Base-by-base conservation (phyloP, 1,139 yeast species). In the Sugiyamaella japonica region DNA sequence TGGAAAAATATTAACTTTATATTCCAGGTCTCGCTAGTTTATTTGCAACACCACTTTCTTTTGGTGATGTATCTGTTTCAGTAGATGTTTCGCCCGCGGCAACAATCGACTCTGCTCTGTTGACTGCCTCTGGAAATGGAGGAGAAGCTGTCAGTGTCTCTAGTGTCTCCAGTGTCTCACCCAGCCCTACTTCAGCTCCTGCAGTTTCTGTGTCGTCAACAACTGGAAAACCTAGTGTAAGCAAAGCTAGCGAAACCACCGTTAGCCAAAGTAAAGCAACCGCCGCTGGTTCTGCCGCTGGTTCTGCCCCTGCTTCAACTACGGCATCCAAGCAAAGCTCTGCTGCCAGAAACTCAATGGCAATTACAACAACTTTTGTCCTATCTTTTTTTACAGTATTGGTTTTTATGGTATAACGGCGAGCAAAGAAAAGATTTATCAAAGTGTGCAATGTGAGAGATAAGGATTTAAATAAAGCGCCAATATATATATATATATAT, bases 381-480 rank as follows among this genome's bases (percentile, higher is more conserved):
- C 25, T 32, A 7, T 39, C 45, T 3, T 16, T 48, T 5, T 25
- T 48, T 7, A 31, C 51, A 12, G 32, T 48, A 16, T n/a, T 40
- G 6, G 20, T 39, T 23, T 25, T 39, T 13, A 28, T 47, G 6
- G 25, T 20, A 20, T 20, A 20, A 20, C 25, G 25, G 6, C 6
- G 6, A 20, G 6, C 25, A 20, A 29, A 7, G 3, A 6, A 7
- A 29, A 3, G 9, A 29, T 29, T 29, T 29, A 9, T 29, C 34
- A 12, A 29, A 29, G 10, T 12, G 7, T 29, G n/a, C 10, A 29
- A 12, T 29, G 34, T 29, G 34, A 12, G 34, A 12, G n/a, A 29
- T 29, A 29, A 29, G 34, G 3, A 29, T 29, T 29, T 6, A 29
- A 29, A 29, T 7, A 29, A 29, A 29, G 34, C 3, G 34, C 10